A percentile compares a stretch with the other conserved stretches of the same genome.
Evolutionary conservation across 129 eudicot species (phyloP).

Genomic region (Lactuca saligna): DNA sequence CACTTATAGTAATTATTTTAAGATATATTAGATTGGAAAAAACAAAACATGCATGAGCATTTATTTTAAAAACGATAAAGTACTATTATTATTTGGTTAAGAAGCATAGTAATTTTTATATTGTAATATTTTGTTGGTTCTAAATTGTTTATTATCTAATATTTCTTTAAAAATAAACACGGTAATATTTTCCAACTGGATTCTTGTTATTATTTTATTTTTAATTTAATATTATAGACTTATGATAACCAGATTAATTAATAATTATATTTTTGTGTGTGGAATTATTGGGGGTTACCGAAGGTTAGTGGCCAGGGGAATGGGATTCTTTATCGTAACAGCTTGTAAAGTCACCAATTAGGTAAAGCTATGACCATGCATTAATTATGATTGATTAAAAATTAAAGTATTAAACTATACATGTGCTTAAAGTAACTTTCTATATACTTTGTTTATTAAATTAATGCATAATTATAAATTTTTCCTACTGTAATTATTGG

Average conservation of each 20-base stretch:
- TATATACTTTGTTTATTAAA: conserved; percentile 14
- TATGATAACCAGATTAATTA: conserved; percentile 8
- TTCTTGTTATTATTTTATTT: neutral
- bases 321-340: conserved; percentile 37
- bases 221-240: conserved; percentile 12
- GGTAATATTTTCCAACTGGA: neutral
- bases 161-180: conserved; percentile 5
- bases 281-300: conserved; percentile 36
- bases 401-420: conserved; percentile 23
- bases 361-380: conserved; percentile 32
- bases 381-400: too few relatives aligned
- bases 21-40: conserved; percentile 10
- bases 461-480: neutral
- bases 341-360: conserved; percentile 41
- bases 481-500: neutral
- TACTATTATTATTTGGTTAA: conserved; percentile 7
- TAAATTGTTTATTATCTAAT: neutral
- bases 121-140: neutral
- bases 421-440: conserved; percentile 32
- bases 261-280: conserved; percentile 17
- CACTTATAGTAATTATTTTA: conserved; percentile 24
- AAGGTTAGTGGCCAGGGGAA: conserved; percentile 41
- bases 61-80: conserved; percentile 1
- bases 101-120: neutral
- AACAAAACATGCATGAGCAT: neutral